These are phyloP conservation scores for Escovopsis sp. DNA, from an alignment of 2,329 filamentous ascomycete genomes.

Conservation along the genomic window DNA sequence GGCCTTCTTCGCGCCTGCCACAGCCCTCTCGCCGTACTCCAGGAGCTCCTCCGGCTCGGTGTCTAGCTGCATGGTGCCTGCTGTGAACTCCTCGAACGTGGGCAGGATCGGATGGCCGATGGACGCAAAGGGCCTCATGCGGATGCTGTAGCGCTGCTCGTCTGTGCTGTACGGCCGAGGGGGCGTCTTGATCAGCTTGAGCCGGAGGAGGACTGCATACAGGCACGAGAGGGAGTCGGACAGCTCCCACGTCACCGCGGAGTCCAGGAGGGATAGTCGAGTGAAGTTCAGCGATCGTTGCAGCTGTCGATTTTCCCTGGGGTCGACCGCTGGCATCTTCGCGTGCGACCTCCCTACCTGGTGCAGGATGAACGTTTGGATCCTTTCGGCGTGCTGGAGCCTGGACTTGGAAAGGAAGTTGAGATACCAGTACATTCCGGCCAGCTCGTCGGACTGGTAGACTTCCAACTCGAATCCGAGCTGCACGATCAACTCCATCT, in stretches of 20 bases:
- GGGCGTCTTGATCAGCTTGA: conserved; percentile 36
- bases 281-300: conserved; percentile 38
- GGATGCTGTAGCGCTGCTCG: conserved; percentile 59
- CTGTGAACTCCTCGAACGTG: conserved; percentile 44
- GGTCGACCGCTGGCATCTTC: conserved; percentile 16
- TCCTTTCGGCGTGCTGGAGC: conserved; percentile 55
- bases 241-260: conserved; percentile 45
- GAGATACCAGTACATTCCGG: conserved; percentile 85
- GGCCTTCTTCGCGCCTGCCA: conserved; percentile 35
- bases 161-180: conserved; percentile 52
- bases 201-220: conserved; percentile 50
- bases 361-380: conserved; percentile 47
- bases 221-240: conserved; percentile 43
- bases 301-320: conserved; percentile 19
- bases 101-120: conserved; percentile 56
- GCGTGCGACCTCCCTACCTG: conserved; percentile 18
- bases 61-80: conserved; percentile 26
- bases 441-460: conserved; percentile 73
- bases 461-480: conserved; percentile 89
- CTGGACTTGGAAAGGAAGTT: conserved; percentile 57
- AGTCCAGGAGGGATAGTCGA: conserved; percentile 47
- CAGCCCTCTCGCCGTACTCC: conserved; percentile 29
- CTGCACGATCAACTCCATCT: conserved; percentile 78
- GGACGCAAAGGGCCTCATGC: conserved; percentile 69
- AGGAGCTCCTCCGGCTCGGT: conserved; percentile 26